Evolutionary conservation across 768 basidiomycete species (phyloP).

Genomic region (Porpolomopsis calyptriformis): DNA sequence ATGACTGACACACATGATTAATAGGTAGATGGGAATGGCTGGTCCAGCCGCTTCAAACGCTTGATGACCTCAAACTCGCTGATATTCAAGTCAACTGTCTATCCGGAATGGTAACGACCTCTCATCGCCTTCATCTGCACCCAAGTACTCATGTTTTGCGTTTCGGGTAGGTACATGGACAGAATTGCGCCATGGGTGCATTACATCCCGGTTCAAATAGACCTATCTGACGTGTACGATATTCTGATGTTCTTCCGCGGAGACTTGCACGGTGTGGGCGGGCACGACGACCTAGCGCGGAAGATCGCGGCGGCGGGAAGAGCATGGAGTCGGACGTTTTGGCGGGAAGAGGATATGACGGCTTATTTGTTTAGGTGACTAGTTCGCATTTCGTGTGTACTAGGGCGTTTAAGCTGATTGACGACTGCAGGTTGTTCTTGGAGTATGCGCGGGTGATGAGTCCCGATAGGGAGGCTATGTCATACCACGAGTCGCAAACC

Average conservation of each 20-base stretch:
- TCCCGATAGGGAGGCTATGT: conserved; percentile 29
- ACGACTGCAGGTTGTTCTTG: conserved; percentile 25
- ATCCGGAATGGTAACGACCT: conserved; percentile 69
- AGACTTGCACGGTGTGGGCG: conserved; percentile 42
- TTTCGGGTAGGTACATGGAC: conserved; percentile 36
- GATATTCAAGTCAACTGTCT: conserved; percentile 61
- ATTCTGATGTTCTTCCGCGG: conserved; percentile 66
- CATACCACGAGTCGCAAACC: conserved; percentile 12
- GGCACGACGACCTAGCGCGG: conserved; percentile 48
- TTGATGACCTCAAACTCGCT: conserved; percentile 52
- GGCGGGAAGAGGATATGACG: conserved; percentile 37
- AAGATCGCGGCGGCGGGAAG: conserved; percentile 40
- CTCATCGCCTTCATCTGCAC: conserved; percentile 8
- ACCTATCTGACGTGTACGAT: conserved; percentile 61
- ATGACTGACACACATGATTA: neutral
- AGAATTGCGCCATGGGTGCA: conserved; percentile 61
- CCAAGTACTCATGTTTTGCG: neutral
- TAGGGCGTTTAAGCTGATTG: neutral
- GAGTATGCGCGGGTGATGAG: conserved; percentile 36
- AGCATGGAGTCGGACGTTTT: conserved; percentile 34
- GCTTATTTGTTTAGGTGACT: conserved; percentile 37
- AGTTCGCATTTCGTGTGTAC: neutral
- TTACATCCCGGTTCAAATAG: conserved; percentile 59
- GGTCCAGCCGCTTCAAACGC: conserved; percentile 62
- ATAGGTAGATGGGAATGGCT: conserved; percentile 54